These are phyloP conservation scores for Typha latifolia DNA, from an alignment of 176 grass and related monocot species.

Conservation along the genomic window DNA sequence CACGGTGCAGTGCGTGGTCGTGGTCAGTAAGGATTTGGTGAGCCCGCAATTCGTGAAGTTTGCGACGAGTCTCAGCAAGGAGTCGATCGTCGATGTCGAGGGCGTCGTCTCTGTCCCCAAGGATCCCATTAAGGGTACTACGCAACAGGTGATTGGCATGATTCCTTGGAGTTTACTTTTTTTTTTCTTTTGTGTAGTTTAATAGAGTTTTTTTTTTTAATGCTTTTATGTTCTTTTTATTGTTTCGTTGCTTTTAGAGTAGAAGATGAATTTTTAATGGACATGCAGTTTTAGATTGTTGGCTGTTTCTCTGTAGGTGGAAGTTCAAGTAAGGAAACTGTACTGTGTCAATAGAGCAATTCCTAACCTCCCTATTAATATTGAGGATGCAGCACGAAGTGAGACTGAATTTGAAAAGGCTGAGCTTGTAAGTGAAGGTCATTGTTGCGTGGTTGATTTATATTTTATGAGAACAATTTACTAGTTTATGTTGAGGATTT, in stretches of 20 bases:
- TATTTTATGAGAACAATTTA: too few relatives aligned
- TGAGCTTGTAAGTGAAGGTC: conserved; percentile 16
- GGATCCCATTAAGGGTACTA: conserved; percentile 82
- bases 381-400: conserved; percentile 72
- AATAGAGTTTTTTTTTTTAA: background rate
- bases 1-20: conserved; percentile 84
- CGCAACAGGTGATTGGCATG: conserved; percentile 49
- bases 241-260: background rate
- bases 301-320: conserved; percentile 39
- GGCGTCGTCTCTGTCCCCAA: conserved; percentile 68
- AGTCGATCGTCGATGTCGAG: conserved; percentile 77
- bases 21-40: conserved; percentile 44
- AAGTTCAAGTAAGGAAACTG: conserved; percentile 73
- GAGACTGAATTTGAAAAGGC: conserved; percentile 69
- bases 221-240: background rate
- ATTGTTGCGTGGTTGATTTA: too few relatives aligned
- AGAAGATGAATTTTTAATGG: background rate
- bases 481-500: too few relatives aligned
- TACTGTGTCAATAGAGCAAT: conserved; percentile 79
- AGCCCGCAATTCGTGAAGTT: conserved; percentile 92
- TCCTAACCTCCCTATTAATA: conserved; percentile 66
- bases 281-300: conserved; percentile 4
- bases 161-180: background rate
- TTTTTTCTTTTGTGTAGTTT: background rate
- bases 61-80: conserved; percentile 66